Conservation (phyloP, 768 basidiomycete species). For the Collybia sordida region DNA sequence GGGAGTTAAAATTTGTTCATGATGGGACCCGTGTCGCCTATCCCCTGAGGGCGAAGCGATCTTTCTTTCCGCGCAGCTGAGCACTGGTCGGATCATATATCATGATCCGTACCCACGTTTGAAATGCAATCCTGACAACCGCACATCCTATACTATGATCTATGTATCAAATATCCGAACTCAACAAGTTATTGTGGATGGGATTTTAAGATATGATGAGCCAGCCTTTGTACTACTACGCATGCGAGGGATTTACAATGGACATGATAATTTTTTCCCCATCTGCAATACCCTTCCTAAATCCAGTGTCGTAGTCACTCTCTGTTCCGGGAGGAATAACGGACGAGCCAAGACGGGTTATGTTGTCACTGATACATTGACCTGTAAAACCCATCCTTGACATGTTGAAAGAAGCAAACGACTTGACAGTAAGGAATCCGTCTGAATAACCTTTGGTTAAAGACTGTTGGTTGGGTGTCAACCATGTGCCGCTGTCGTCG, state of each 20-base stretch:
- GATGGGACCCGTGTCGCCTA: neutral
- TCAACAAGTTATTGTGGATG: too few species aligned
- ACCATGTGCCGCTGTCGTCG: slow-evolving; percentile 5
- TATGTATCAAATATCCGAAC: too few species aligned
- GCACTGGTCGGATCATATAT: too few species aligned
- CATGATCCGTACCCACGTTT: too few species aligned
- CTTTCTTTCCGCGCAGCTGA: too few species aligned
- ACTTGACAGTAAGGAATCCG: slow-evolving; percentile 54
- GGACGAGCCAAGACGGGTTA: slow-evolving; percentile 31
- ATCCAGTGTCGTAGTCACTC: slow-evolving; percentile 42
- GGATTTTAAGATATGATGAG: too few species aligned
- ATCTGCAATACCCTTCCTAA: slow-evolving; percentile 42
- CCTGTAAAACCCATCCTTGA: slow-evolving; percentile 59
- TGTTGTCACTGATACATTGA: slow-evolving; percentile 57
- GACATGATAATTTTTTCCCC: slow-evolving; percentile 7
- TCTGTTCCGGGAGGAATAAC: slow-evolving; percentile 38
- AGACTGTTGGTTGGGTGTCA: slow-evolving; percentile 19
- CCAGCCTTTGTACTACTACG: too few species aligned
- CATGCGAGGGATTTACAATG: neutral
- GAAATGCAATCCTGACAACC: too few species aligned
- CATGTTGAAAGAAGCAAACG: slow-evolving; percentile 48
- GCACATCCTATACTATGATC: too few species aligned
- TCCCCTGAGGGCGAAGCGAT: too few species aligned
- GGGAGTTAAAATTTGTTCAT: neutral
- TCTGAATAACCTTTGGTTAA: slow-evolving; percentile 53